Evolutionary conservation across 192 early-diverging fungal species (phyloP), one percentile per base, ranked within the genome.

Genomic region (Coemansia sp.): DNA sequence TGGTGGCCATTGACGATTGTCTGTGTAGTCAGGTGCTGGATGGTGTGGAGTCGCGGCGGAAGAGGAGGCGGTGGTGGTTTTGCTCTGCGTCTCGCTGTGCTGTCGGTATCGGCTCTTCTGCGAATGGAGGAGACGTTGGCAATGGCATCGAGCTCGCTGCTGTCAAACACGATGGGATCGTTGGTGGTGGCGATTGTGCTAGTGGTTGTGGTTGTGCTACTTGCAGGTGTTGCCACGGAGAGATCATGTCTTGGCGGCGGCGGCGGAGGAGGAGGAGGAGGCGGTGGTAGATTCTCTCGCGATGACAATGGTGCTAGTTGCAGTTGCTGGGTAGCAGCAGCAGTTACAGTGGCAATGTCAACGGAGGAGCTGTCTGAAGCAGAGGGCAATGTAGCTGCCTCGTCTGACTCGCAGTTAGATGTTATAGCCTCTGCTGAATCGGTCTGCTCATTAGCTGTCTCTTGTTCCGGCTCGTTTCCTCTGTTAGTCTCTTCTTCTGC

Each of bases 121-220:
- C 61, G 59, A 0, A 65, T 47, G 8, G 58, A 45, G 22, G 39
- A 55, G 40, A 76, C 56, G 36, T 41, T 76, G 55, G 78, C 78
- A 13, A 81, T 81, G 5, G 71, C 73, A 36, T 81, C 78, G 8
- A 81, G 71, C 62, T 81, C 78, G 46, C 19, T 37, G 7, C 56
- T 62, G 26, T 65, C 67, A 5, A 81, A 63, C 9, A 56, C 49
- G 16, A 81, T 66, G 40, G 73, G 73, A 13, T 58, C 62, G 37
- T 48, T 15, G 21, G 8, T 40, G 36, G 18, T 8, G 12, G 13
- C 40, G n/a, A 15, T 13, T 32, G 63, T 32, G 18, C 39, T 69
- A 42, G 41, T 43, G 54, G 15, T 8, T 19, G 58, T 68, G 49
- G 5, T 10, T 2, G 37, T 19, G 41, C 51, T 61, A 47, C 60